A percentile compares a stretch with the other conserved stretches of the same genome.
Conservation (phyloP, 352 stramenopile genomes). For the Phytophthora pini region DNA sequence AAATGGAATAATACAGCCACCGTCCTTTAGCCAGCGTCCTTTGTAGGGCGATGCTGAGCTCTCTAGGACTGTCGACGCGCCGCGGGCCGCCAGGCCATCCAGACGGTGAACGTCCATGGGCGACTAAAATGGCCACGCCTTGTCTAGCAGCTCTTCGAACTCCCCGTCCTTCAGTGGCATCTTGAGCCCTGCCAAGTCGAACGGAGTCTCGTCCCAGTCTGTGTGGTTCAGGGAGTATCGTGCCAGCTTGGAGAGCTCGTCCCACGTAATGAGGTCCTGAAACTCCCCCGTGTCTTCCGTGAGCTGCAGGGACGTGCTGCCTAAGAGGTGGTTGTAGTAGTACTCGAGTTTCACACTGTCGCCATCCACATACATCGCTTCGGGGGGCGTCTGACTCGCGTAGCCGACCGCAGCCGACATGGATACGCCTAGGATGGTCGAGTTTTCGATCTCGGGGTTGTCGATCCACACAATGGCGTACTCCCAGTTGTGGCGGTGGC, state of each 20-base stretch:
- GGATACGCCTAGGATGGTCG: slow-evolving; percentile 26
- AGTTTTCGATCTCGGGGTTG: slow-evolving; percentile 21
- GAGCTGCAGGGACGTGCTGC: slow-evolving; percentile 27
- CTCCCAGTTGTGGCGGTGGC: slow-evolving; percentile 56
- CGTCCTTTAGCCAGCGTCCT: too few relatives aligned
- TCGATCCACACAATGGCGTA: slow-evolving; percentile 44
- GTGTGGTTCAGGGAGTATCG: slow-evolving; percentile 31
- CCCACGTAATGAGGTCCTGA: slow-evolving; percentile 37
- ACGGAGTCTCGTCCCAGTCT: slow-evolving; percentile 29
- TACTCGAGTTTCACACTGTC: slow-evolving; percentile 33
- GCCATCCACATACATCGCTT: slow-evolving; percentile 16
- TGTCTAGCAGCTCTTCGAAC: slow-evolving; percentile 25
- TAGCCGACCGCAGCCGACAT: slow-evolving; percentile 31
- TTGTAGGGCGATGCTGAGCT: too few relatives aligned
- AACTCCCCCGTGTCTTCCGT: slow-evolving; percentile 30
- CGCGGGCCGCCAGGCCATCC: too few relatives aligned
- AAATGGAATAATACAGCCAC: too few relatives aligned
- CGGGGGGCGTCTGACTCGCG: slow-evolving; percentile 9
- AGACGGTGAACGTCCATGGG: too few relatives aligned
- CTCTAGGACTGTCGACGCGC: too few relatives aligned
- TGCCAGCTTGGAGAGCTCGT: slow-evolving; percentile 28
- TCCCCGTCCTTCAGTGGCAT: slow-evolving; percentile 35
- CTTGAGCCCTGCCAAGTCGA: slow-evolving; percentile 15
- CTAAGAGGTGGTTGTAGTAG: slow-evolving; percentile 31
- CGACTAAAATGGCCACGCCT: slow-evolving; percentile 31